Evolutionary conservation across 345 rosid genomes (phyloP).

Genomic region (Salix viminalis): DNA sequence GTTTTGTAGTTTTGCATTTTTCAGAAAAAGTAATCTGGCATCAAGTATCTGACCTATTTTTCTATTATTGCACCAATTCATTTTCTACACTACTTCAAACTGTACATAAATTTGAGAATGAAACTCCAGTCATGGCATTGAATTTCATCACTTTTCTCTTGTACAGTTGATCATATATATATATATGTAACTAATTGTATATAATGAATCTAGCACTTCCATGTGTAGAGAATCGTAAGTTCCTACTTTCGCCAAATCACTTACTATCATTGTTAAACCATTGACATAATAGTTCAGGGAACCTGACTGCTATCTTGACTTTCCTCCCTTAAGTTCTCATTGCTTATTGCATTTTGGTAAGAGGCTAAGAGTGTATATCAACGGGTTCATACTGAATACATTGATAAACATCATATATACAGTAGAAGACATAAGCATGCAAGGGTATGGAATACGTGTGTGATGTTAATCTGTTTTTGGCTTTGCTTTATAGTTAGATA

Average conservation of each 20-base stretch:
- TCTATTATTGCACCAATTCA: neutral
- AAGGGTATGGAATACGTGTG: neutral
- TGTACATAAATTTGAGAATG: neutral
- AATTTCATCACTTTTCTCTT: neutral
- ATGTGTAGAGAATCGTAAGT: neutral
- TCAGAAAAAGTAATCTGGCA: neutral
- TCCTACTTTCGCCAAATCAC: neutral
- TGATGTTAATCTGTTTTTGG: neutral
- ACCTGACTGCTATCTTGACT: neutral
- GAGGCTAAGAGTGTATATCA: neutral
- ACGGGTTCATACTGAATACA: neutral
- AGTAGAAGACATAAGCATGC: neutral
- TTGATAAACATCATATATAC: neutral
- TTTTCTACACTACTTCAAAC: neutral
- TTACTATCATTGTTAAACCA: neutral
- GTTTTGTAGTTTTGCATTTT: conserved; percentile 1
- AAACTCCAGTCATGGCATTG: neutral
- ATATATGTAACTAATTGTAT: neutral
- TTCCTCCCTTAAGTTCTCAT: neutral
- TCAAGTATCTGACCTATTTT: neutral
- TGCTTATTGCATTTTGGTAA: neutral
- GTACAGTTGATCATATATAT: neutral
- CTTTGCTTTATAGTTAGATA: neutral
- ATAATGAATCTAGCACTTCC: neutral
- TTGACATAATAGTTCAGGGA: neutral